phyloP scores from a whole-genome alignment of 2,329 filamentous ascomycete species.

The Calonectria ilicicola region DNA sequence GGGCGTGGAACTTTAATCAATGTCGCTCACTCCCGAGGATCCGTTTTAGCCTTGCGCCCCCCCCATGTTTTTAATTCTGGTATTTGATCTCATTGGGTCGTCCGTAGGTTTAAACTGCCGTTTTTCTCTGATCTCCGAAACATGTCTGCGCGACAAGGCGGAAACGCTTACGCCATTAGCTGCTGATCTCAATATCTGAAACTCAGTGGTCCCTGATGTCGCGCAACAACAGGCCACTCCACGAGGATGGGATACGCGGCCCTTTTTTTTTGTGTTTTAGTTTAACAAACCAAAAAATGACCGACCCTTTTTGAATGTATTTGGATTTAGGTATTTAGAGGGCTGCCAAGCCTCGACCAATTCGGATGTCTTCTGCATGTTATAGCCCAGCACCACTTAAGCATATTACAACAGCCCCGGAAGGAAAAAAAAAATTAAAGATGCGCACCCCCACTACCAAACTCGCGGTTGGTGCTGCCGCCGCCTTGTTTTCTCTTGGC shows the following conservation, averaged over 20 bases:
- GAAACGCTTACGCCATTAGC: neutral
- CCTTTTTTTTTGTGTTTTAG: neutral
- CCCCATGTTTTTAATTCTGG: no score
- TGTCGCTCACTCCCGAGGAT: no score
- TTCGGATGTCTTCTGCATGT: neutral
- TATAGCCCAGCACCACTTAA: neutral
- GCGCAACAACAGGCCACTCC: conserved; percentile 20
- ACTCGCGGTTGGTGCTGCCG: conserved; percentile 11
- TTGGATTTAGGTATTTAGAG: neutral
- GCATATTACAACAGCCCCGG: neutral
- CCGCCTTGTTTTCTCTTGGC: conserved; percentile 7
- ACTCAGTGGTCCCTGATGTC: conserved; percentile 2
- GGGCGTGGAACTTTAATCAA: neutral
- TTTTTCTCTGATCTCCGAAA: neutral
- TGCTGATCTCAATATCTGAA: conserved; percentile 13
- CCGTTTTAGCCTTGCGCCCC: no score
- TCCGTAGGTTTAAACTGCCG: neutral
- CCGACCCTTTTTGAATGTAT: neutral
- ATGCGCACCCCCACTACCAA: conserved; percentile 18
- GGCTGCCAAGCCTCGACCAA: neutral
- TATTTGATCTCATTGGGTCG: neutral
- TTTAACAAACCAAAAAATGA: neutral
- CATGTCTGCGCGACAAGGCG: neutral
- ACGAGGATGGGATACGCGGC: conserved; percentile 17
- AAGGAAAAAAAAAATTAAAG: neutral